phyloP scores from a whole-genome alignment of 2,329 filamentous ascomycete genomes.

The Fusarium sp. region DNA sequence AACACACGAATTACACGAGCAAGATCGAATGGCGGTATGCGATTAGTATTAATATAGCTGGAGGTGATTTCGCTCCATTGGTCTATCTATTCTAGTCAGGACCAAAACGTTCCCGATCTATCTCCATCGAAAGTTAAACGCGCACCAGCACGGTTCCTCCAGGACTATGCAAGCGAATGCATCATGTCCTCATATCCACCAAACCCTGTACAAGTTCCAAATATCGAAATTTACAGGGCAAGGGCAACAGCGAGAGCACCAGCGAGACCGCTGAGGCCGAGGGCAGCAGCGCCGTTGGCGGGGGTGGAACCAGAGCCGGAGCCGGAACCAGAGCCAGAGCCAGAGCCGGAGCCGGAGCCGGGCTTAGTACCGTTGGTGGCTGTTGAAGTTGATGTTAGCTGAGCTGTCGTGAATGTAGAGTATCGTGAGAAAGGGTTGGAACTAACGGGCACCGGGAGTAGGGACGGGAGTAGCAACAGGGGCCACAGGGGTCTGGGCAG shows the following conservation, averaged over 20 bases:
- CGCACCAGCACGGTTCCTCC: constrained; percentile 41
- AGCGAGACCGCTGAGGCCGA: constrained; percentile 41
- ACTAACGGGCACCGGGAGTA: constrained; percentile 37
- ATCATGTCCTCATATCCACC: constrained; percentile 25
- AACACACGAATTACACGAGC: too few relatives aligned
- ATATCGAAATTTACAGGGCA: constrained; percentile 40
- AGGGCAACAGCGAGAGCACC: constrained; percentile 42
- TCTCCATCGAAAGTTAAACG: constrained; percentile 42
- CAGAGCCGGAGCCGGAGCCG: constrained; percentile 26
- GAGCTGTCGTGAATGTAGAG: constrained; percentile 6
- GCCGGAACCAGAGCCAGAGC: constrained; percentile 18
- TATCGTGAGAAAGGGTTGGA: constrained; percentile 25
- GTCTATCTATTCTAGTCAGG: constrained; percentile 38
- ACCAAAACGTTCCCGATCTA: constrained; percentile 33
- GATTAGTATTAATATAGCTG: constrained; percentile 47
- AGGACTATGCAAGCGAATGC: constrained; percentile 14
- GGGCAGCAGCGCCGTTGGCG: constrained; percentile 36
- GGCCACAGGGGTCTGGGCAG: constrained; percentile 37
- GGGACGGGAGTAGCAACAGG: constrained; percentile 34
- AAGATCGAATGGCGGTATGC: constrained; percentile 31
- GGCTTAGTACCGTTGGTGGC: constrained; percentile 37
- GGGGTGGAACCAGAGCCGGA: constrained; percentile 14
- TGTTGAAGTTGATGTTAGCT: constrained; percentile 18
- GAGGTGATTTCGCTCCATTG: constrained; percentile 40
- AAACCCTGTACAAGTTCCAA: constrained; percentile 2